phyloP scores from a whole-genome alignment of 345 rosid genomes.

The Crucihimalaya himalaica region DNA sequence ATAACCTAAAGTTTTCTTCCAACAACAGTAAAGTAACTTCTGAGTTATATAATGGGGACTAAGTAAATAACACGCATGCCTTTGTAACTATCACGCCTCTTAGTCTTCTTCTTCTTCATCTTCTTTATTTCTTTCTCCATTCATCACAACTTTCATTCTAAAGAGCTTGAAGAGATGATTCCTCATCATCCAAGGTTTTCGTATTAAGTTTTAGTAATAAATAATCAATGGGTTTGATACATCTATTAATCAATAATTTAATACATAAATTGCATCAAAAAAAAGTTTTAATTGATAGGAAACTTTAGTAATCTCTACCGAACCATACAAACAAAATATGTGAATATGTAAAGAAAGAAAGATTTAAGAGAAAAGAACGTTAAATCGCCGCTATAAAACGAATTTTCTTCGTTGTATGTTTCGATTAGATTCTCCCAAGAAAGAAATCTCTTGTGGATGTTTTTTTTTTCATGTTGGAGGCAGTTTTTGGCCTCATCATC shows the following conservation, averaged over 20 bases:
- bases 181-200: background rate
- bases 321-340: constrained; percentile 33
- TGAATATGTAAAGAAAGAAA: constrained; percentile 31
- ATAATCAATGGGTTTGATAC: background rate
- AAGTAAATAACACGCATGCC: constrained; percentile 37
- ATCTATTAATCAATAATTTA: constrained; percentile 7
- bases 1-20: constrained; percentile 34
- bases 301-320: constrained; percentile 14
- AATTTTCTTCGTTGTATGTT: constrained; percentile 35
- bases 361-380: constrained; percentile 1
- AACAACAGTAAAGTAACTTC: constrained; percentile 38
- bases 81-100: constrained; percentile 16
- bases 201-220: background rate
- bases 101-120: background rate
- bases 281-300: constrained; percentile 26
- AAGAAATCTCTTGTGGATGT: constrained; percentile 9
- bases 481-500: constrained; percentile 10
- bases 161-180: constrained; percentile 22
- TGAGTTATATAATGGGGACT: constrained; percentile 25
- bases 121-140: background rate
- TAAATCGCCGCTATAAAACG: constrained; percentile 36
- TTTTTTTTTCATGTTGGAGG: constrained; percentile 10
- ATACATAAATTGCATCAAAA: constrained; percentile 18
- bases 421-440: constrained; percentile 19
- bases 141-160: background rate